These are phyloP conservation scores for Aspergillus proliferans DNA, from an alignment of 2,329 filamentous ascomycete species.

Conservation along the genomic window DNA sequence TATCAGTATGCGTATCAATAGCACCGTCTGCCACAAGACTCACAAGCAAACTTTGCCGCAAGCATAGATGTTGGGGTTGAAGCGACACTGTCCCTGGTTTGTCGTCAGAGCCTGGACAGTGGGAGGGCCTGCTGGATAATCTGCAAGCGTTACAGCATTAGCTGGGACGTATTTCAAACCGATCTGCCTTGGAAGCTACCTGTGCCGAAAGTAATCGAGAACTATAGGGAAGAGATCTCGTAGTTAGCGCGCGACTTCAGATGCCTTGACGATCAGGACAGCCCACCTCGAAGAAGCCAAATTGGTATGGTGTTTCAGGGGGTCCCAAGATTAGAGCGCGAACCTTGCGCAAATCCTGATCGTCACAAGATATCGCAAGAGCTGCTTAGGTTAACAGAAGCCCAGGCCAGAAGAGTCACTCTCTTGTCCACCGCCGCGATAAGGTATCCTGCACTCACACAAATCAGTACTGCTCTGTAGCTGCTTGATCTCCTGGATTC, in stretches of 20 bases:
- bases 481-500: conserved; percentile 68
- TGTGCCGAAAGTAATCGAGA: conserved; percentile 68
- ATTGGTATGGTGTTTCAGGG: conserved; percentile 91
- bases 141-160: conserved; percentile 38
- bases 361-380: conserved; percentile 78
- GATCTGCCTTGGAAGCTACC: conserved; percentile 41
- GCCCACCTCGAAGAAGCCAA: conserved; percentile 86
- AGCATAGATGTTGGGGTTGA: conserved; percentile 96
- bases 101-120: conserved; percentile 68
- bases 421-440: neutral
- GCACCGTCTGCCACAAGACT: conserved; percentile 30
- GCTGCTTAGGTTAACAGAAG: conserved; percentile 44
- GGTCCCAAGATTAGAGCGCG: conserved; percentile 85
- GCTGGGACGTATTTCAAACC: neutral
- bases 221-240: conserved; percentile 45
- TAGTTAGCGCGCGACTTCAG: neutral
- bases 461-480: conserved; percentile 78
- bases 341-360: conserved; percentile 82
- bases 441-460: conserved; percentile 50
- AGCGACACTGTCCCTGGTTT: conserved; percentile 78
- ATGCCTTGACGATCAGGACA: neutral
- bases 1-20: neutral
- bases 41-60: conserved; percentile 87
- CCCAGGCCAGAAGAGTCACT: too few species aligned
- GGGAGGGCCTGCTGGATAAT: conserved; percentile 69